Percentiles rank a stretch among this genome's conserved stretches.
Evolutionary conservation across 805 yeast species (phyloP).

Genomic region (Kazachstania taianensis): DNA sequence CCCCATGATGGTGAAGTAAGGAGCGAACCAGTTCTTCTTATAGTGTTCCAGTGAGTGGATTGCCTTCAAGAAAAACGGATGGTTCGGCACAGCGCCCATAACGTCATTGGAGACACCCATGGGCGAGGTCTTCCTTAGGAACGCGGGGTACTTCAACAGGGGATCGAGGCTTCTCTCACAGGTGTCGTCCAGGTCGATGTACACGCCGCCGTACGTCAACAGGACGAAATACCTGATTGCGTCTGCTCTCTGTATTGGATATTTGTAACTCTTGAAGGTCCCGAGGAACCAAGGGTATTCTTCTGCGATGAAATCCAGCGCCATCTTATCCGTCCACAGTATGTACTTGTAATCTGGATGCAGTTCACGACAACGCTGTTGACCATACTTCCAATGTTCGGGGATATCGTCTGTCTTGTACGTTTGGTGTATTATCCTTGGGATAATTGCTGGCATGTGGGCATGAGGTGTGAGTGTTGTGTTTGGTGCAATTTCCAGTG

Average conservation of each 20-base stretch:
- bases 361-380: slow-evolving; percentile 57
- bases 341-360: slow-evolving; percentile 84
- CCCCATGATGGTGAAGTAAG: slow-evolving; percentile 85
- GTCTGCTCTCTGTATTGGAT: slow-evolving; percentile 82
- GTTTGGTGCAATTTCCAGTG: slow-evolving; percentile 38
- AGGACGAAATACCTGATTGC: slow-evolving; percentile 79
- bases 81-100: slow-evolving; percentile 79
- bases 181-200: slow-evolving; percentile 83
- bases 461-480: background rate
- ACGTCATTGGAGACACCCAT: slow-evolving; percentile 88
- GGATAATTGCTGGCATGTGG: slow-evolving; percentile 40
- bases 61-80: slow-evolving; percentile 69
- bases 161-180: slow-evolving; percentile 73
- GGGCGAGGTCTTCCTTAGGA: slow-evolving; percentile 76
- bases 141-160: slow-evolving; percentile 65
- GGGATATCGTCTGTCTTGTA: slow-evolving; percentile 73
- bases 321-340: slow-evolving; percentile 80
- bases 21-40: slow-evolving; percentile 69
- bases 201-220: slow-evolving; percentile 77
- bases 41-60: slow-evolving; percentile 51
- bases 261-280: slow-evolving; percentile 67
- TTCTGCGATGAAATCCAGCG: slow-evolving; percentile 68
- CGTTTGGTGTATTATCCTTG: slow-evolving; percentile 87
- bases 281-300: slow-evolving; percentile 76
- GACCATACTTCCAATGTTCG: slow-evolving; percentile 68